A percentile compares a stretch with the other conserved stretches of the same genome.
phyloP scores from a whole-genome alignment of 495 filamentous ascomycete species.

The Penicillium longicatenatum region DNA sequence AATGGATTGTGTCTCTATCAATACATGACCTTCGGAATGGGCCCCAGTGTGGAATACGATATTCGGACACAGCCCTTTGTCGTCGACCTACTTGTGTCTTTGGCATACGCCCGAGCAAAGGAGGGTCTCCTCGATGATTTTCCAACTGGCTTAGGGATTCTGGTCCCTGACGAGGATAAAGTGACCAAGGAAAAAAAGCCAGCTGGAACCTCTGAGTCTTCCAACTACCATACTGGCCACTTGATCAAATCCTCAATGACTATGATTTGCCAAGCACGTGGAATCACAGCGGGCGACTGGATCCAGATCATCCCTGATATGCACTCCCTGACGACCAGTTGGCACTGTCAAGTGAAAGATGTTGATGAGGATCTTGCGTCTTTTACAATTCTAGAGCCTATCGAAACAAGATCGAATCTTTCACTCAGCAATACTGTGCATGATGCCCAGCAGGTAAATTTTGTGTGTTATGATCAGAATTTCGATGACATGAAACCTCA shows the following conservation, averaged over 20 bases:
- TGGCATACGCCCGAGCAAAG: conserved; percentile 68
- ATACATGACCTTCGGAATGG: conserved; percentile 87
- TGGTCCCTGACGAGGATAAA: conserved; percentile 51
- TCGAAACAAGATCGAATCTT: background rate
- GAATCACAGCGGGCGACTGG: conserved; percentile 60
- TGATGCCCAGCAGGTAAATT: conserved; percentile 13
- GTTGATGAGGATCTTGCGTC: conserved; percentile 3
- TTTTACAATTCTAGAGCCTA: conserved; percentile 23
- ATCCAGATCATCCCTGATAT: conserved; percentile 45
- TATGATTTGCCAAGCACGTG: conserved; percentile 35
- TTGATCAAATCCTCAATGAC: conserved; percentile 40
- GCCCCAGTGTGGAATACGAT: conserved; percentile 82
- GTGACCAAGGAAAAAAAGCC: background rate
- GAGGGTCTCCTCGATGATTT: conserved; percentile 55
- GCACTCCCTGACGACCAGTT: background rate
- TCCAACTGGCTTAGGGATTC: conserved; percentile 68
- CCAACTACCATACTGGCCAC: conserved; percentile 4
- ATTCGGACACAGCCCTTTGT: conserved; percentile 79
- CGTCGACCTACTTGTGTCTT: conserved; percentile 81
- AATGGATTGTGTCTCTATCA: conserved; percentile 83
- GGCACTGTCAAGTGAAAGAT: conserved; percentile 25
- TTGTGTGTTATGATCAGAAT: conserved; percentile 11
- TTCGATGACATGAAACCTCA: background rate
- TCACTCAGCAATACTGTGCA: background rate
- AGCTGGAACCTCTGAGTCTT: background rate